Conservation (phyloP, 768 basidiomycete genomes). For the Crepidotus variabilis region DNA sequence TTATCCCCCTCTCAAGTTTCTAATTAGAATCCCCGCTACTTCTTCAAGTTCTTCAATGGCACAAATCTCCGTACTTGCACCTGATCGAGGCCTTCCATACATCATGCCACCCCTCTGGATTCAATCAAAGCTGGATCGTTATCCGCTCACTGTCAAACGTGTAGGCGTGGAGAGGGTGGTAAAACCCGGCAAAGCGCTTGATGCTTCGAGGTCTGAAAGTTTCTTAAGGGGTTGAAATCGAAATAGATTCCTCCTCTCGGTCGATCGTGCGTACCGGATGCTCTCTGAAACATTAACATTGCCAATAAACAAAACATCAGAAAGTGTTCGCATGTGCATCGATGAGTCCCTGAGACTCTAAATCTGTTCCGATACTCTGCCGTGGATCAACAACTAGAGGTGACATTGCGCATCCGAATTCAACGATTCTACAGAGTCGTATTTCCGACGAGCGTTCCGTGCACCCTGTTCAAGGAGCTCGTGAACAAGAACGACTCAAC, state of each 20-base stretch:
- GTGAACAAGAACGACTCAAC: too few species aligned
- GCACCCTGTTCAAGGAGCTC: too few species aligned
- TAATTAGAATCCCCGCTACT: too few species aligned
- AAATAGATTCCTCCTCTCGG: background rate
- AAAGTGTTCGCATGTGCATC: too few species aligned
- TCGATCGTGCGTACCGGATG: background rate
- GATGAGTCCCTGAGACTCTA: too few species aligned
- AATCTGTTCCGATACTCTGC: too few species aligned
- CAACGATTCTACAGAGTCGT: too few species aligned
- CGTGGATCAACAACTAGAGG: too few species aligned
- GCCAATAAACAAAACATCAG: too few species aligned
- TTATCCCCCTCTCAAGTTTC: background rate
- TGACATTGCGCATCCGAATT: too few species aligned
- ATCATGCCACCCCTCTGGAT: background rate
- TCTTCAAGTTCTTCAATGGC: background rate
- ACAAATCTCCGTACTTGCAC: background rate
- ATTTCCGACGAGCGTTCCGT: too few species aligned
- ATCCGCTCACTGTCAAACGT: background rate
- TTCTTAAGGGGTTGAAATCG: background rate
- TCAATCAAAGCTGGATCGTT: background rate
- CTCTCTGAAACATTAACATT: too few species aligned
- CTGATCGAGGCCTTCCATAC: background rate
- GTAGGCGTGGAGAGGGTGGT: background rate
- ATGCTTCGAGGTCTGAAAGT: background rate
- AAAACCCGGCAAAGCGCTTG: background rate